Evolutionary conservation across 345 rosid species (phyloP).

Genomic region (Eucalyptus erythrocorys): DNA sequence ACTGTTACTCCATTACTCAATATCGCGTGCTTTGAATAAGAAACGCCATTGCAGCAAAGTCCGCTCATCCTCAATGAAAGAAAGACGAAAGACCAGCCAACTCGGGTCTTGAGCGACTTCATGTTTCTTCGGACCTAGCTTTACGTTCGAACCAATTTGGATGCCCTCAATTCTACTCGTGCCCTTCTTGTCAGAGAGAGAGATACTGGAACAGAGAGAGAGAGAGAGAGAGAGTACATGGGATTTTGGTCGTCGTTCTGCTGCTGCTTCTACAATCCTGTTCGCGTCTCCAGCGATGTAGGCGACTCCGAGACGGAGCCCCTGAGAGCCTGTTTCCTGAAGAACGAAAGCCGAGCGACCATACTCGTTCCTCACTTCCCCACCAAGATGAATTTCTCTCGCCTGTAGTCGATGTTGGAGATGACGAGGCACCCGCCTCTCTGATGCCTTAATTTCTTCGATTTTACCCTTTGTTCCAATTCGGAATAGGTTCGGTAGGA

Average conservation of each 20-base stretch:
- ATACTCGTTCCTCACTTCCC: conserved; percentile 11
- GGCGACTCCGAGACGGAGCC: background rate
- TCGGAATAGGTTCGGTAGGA: background rate
- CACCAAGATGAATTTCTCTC: background rate
- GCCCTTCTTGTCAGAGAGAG: background rate
- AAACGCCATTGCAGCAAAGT: background rate
- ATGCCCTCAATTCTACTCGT: background rate
- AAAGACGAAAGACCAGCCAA: background rate
- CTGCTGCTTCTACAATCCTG: conserved; percentile 3
- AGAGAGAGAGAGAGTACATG: background rate
- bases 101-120: background rate
- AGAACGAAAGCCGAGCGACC: background rate
- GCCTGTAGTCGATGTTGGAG: background rate
- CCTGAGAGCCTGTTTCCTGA: background rate
- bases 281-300: background rate
- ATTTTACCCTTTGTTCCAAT: background rate
- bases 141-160: background rate
- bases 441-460: background rate
- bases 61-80: background rate
- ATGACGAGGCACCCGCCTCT: background rate
- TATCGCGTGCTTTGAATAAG: background rate
- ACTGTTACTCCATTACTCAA: background rate
- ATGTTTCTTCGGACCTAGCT: background rate
- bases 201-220: background rate
- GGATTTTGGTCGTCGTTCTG: conserved; percentile 14